Evolutionary conservation across 805 yeast genomes (phyloP).

Genomic region (Kuraishia piskuri): DNA sequence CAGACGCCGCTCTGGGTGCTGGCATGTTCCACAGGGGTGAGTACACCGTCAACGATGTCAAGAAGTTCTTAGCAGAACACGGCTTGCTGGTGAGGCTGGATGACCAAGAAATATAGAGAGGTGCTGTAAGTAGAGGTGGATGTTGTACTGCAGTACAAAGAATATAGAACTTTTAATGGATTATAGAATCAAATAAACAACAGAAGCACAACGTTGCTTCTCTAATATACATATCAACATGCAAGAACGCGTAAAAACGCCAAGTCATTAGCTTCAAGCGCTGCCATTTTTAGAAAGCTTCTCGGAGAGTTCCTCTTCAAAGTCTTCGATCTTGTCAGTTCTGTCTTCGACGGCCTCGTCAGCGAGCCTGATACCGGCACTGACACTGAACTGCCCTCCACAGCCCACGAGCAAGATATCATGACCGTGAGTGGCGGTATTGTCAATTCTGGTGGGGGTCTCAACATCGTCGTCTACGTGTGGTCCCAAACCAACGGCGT

Average conservation of each 20-base stretch:
- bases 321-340: constrained; percentile 41
- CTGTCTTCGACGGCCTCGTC: constrained; percentile 45
- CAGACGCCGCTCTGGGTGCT: constrained; percentile 98
- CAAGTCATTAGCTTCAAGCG: neutral
- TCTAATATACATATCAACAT: neutral
- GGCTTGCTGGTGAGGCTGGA: constrained; percentile 76
- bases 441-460: constrained; percentile 79
- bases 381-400: constrained; percentile 93
- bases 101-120: constrained; percentile 7
- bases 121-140: neutral
- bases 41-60: constrained; percentile 80
- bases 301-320: constrained; percentile 25
- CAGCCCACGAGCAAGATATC: constrained; percentile 72
- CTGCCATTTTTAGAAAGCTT: neutral
- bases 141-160: neutral
- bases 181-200: neutral
- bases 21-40: constrained; percentile 98
- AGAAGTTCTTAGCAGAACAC: constrained; percentile 46
- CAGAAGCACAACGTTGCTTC: neutral
- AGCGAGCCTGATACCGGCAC: constrained; percentile 67
- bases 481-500: constrained; percentile 85
- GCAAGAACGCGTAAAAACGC: neutral
- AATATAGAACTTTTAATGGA: neutral
- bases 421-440: constrained; percentile 85
- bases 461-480: constrained; percentile 77